Base-by-base conservation (phyloP, 345 rosid species). In the Euphorbia pulcherrima region DNA sequence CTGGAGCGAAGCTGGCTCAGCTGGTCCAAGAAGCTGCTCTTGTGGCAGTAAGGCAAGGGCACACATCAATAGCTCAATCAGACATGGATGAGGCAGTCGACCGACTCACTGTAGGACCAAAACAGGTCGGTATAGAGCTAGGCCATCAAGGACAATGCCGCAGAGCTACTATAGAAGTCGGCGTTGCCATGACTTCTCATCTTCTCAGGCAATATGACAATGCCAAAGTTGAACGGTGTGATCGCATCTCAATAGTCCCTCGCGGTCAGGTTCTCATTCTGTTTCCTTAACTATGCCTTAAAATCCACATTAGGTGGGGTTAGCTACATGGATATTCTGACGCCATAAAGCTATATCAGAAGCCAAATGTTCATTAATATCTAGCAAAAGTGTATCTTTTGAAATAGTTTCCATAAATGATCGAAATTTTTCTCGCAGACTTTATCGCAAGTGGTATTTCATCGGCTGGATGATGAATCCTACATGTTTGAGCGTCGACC, bases 51-150 rank as follows among this genome's bases (percentile, higher is more conserved):
- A 88, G 95, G 76, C 89, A 87, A 78, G 83, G 81, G 68, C 92
- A 92, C 68, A 74, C 65, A 47, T 84, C 92, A 41, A 81, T 92
- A 80, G 84, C 87, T 74, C 87, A 77, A 58, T 82, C 95, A 21
- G 97, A 92, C 79, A 77, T 92, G 95, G 92, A 90, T 44, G 90
- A 87, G 18, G 98, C 98, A 62, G 95, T 90, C 72, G 98, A 90
- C 78, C 77, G 97, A 74, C 98, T 90, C 58, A 92, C 98, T 28
- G 88, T 92, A n/a, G 98, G 98, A 65, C 97, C 95, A 5, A 86
- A 86, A 82, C 88, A 88, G 74, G 70, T 85, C 35, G 96, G 98
- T 33, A 69, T 90, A 63, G 88, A 88, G 66, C 79, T 92, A 74
- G 86, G 87, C 67, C 90, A 88, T 75, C 85, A 85, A 60, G 98